These are phyloP conservation scores for Eimeria acervulina DNA, from an alignment of 169 alveolate species.

Conservation along the genomic window DNA sequence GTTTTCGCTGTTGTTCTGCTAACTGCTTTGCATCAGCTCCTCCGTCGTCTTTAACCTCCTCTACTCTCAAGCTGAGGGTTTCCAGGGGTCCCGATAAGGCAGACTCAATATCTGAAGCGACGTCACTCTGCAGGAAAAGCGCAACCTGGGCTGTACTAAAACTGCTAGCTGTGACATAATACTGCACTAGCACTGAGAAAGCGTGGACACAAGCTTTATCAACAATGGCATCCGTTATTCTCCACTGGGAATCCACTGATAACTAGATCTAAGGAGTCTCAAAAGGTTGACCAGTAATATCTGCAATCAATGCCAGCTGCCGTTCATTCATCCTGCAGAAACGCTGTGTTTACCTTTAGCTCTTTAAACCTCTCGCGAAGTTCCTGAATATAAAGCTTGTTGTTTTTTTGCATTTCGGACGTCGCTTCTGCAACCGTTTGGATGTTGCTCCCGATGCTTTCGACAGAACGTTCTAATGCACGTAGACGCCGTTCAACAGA, in stretches of 20 bases:
- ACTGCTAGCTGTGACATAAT: neutral
- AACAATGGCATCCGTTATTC: neutral
- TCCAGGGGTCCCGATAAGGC: conserved; percentile 61
- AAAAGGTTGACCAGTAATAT: too few relatives aligned
- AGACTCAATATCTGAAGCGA: conserved; percentile 67
- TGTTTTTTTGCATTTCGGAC: conserved; percentile 66
- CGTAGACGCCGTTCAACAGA: conserved; percentile 66
- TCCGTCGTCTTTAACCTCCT: conserved; percentile 10
- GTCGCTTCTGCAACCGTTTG: conserved; percentile 38
- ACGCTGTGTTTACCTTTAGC: conserved; percentile 22
- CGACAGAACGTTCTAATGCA: conserved; percentile 57
- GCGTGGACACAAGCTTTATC: neutral
- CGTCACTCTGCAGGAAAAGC: conserved; percentile 41
- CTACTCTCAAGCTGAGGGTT: conserved; percentile 15
- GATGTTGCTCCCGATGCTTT: conserved; percentile 33
- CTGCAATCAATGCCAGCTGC: neutral
- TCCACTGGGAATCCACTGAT: neutral
- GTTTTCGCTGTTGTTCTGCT: conserved; percentile 40
- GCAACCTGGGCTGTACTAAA: neutral
- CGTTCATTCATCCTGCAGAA: neutral
- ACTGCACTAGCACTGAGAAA: neutral
- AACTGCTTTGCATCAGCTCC: conserved; percentile 60
- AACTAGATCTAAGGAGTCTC: neutral
- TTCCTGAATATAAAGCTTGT: conserved; percentile 44
- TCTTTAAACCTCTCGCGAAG: conserved; percentile 68